Evolutionary conservation across 495 filamentous ascomycete genomes (phyloP).

Genomic region (Mytilinidion resinicola): DNA sequence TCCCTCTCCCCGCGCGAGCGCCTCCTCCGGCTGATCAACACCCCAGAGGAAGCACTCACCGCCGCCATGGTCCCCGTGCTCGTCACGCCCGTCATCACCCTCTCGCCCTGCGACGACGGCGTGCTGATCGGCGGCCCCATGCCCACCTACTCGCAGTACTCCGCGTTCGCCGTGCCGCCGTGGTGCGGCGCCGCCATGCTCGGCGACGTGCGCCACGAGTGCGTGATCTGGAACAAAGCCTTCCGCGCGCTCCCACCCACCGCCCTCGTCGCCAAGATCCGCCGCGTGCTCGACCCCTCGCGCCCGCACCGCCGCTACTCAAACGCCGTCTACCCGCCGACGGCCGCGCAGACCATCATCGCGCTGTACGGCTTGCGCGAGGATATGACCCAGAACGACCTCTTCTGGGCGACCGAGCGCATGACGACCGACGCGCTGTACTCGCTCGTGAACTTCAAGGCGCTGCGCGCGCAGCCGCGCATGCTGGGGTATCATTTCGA

Average conservation of each 20-base stretch:
- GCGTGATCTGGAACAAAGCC: constrained; percentile 6
- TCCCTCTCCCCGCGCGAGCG: not conserved
- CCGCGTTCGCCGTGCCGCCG: not conserved
- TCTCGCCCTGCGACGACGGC: constrained; percentile 1
- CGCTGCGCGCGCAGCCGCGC: not conserved
- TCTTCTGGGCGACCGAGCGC: not conserved
- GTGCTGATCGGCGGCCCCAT: constrained; percentile 3
- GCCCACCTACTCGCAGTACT: not conserved
- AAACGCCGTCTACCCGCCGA: not conserved
- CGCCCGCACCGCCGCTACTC: no score
- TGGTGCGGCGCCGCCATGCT: constrained; percentile 1
- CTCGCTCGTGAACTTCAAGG: not conserved
- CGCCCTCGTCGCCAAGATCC: not conserved
- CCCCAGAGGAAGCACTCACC: not conserved
- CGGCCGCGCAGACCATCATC: not conserved
- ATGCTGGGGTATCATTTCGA: constrained; percentile 3
- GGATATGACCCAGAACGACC: not conserved
- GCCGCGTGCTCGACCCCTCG: not conserved
- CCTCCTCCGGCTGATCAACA: not conserved
- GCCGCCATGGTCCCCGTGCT: not conserved
- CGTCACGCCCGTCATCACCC: constrained; percentile 5
- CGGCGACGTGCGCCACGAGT: constrained; percentile 1
- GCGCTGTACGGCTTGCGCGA: not conserved
- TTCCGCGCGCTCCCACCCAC: not conserved
- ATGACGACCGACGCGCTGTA: not conserved